Conservation (phyloP, 2,329 filamentous ascomycete genomes). For the Aureobasidium sp. region DNA sequence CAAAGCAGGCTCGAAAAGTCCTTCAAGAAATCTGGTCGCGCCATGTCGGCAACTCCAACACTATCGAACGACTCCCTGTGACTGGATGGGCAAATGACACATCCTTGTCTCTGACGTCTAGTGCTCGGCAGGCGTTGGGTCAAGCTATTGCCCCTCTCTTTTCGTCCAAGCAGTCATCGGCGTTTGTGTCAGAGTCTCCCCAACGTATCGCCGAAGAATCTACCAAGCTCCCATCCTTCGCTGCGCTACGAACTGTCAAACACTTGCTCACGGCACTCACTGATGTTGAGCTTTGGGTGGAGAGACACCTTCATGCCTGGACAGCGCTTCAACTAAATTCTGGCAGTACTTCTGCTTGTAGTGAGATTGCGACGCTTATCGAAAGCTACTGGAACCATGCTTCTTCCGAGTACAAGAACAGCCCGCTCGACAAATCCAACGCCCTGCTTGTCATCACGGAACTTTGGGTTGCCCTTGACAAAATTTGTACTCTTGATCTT, state of each 20-base stretch:
- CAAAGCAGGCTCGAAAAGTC: neutral
- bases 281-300: constrained; percentile 21
- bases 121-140: neutral
- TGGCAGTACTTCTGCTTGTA: constrained; percentile 7
- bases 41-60: neutral
- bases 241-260: neutral
- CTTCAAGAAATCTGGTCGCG: neutral
- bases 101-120: constrained; percentile 19
- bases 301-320: constrained; percentile 19
- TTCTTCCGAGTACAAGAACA: constrained; percentile 34
- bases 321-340: neutral
- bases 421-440: constrained; percentile 45
- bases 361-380: constrained; percentile 15
- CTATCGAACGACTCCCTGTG: neutral
- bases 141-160: neutral
- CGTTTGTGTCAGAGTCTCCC: neutral
- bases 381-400: constrained; percentile 20
- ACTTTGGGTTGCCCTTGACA: constrained; percentile 53
- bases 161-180: too few species aligned
- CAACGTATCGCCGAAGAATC: neutral
- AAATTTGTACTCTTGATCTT: constrained; percentile 34
- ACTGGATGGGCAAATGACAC: neutral
- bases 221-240: neutral
- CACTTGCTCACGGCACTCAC: neutral
- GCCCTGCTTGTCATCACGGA: constrained; percentile 51